Evolutionary conservation across 345 rosid genomes (phyloP).

Genomic region (Salix viminalis): DNA sequence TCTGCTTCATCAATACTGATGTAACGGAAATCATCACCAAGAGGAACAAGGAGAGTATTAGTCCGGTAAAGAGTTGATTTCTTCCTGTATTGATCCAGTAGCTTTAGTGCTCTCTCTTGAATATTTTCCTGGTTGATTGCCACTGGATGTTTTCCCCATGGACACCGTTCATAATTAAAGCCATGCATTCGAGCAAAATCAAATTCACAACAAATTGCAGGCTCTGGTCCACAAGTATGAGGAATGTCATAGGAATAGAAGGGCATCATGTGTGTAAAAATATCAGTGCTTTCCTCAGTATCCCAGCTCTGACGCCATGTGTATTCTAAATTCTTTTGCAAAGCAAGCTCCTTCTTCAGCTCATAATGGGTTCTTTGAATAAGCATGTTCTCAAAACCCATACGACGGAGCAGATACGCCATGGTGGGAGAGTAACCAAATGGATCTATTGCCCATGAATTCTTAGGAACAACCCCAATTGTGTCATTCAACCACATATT

Average conservation of each 20-base stretch:
- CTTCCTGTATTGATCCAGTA: constrained; percentile 93
- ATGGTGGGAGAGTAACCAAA: constrained; percentile 97
- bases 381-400: constrained; percentile 99
- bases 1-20: constrained; percentile 80
- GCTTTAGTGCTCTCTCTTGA: constrained; percentile 72
- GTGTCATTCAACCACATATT: constrained; percentile 94
- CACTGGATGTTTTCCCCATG: constrained; percentile 74
- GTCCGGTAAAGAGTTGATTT: constrained; percentile 81
- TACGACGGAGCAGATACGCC: constrained; percentile 95
- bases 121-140: constrained; percentile 80
- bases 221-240: constrained; percentile 99
- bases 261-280: constrained; percentile 98
- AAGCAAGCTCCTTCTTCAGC: constrained; percentile 94
- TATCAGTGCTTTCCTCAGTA: constrained; percentile 81
- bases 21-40: constrained; percentile 96
- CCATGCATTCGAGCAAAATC: constrained; percentile 78
- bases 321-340: constrained; percentile 81
- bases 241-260: constrained; percentile 96
- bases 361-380: constrained; percentile 98
- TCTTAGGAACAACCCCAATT: constrained; percentile 83
- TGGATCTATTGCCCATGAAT: constrained; percentile 98
- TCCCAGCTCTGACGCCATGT: constrained; percentile 99
- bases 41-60: constrained; percentile 90
- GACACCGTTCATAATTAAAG: constrained; percentile 67
- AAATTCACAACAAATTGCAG: constrained; percentile 96